Conservation (phyloP, 306 rosid genomes). For the Astragalus membranaceus region DNA sequence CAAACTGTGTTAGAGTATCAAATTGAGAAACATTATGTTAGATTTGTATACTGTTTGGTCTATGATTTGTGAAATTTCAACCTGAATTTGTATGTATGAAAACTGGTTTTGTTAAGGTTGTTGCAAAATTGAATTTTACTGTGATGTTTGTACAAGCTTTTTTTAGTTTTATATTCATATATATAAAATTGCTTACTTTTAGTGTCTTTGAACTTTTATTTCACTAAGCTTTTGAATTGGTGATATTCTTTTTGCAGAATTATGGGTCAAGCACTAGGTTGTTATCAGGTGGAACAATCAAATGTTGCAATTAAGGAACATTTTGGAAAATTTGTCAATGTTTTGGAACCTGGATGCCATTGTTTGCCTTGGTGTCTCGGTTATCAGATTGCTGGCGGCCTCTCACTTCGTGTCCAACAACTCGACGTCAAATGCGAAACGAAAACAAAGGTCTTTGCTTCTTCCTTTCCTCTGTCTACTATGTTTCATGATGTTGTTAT, state of each 20-base stretch:
- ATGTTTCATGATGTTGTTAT: background rate
- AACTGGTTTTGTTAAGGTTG: background rate
- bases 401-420: constrained; percentile 61
- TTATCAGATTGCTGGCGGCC: constrained; percentile 43
- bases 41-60: background rate
- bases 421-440: constrained; percentile 61
- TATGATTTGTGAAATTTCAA: background rate
- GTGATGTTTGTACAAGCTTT: background rate
- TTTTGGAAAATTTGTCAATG: constrained; percentile 42
- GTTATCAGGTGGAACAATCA: constrained; percentile 60
- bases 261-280: constrained; percentile 64
- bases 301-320: constrained; percentile 58
- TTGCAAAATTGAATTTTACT: background rate
- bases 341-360: constrained; percentile 69
- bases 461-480: background rate
- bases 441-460: constrained; percentile 50
- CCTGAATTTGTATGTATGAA: background rate
- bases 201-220: background rate
- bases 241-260: constrained; percentile 18
- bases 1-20: background rate
- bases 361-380: constrained; percentile 71
- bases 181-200: background rate
- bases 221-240: background rate
- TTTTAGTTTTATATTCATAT: background rate
- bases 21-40: background rate